Percentiles rank a stretch among this genome's conserved stretches.
Conservation (phyloP, 2,329 filamentous ascomycete genomes). For the Elsinoe necatrix region DNA sequence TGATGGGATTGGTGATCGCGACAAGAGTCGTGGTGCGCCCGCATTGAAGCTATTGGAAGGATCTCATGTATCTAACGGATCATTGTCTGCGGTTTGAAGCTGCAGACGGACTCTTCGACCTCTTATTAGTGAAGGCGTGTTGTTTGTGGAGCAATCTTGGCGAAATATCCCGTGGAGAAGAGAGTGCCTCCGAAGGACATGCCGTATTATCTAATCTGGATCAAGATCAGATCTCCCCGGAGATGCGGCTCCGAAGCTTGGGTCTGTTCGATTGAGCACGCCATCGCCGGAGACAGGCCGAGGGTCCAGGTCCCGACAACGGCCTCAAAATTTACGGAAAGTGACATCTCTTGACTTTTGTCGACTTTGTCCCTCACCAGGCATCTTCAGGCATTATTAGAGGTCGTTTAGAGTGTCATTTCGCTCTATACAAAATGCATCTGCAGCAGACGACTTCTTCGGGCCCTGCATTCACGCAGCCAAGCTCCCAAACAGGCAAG, state of each 20-base stretch:
- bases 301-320: slow-evolving; percentile 12
- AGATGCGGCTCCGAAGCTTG: slow-evolving; percentile 6
- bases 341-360: background rate
- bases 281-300: slow-evolving; percentile 7
- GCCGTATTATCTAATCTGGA: slow-evolving; percentile 3
- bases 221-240: slow-evolving; percentile 1
- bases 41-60: background rate
- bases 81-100: background rate
- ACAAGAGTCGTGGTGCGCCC: background rate
- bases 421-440: slow-evolving; percentile 24
- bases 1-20: background rate
- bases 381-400: background rate
- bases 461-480: slow-evolving; percentile 20
- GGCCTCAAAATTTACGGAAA: slow-evolving; percentile 6
- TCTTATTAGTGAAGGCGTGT: background rate
- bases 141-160: background rate
- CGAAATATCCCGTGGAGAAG: background rate
- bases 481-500: slow-evolving; percentile 27
- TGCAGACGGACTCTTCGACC: too few species aligned
- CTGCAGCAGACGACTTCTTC: slow-evolving; percentile 27
- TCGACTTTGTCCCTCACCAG: background rate
- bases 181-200: background rate
- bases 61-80: background rate
- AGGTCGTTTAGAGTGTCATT: background rate
- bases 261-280: slow-evolving; percentile 4